Conservation (phyloP, 2,329 filamentous ascomycete genomes). For the Botrytis elliptica region DNA sequence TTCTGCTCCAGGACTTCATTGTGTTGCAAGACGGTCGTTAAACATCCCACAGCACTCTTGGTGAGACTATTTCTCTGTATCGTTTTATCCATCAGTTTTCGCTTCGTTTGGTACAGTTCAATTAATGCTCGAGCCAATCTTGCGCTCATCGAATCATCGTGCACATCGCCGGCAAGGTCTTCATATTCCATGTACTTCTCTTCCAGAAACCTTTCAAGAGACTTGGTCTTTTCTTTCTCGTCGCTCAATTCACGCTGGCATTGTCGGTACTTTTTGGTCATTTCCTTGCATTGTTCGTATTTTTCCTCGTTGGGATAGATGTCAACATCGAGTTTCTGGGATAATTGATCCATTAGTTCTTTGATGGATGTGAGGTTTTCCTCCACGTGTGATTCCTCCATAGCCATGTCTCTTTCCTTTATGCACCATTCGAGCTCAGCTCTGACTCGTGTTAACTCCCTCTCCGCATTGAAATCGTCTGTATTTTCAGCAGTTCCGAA, state of each 20-base stretch:
- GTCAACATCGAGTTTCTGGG: not conserved
- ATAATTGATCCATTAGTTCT: constrained; percentile 1
- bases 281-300: not conserved
- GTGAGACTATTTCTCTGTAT: constrained; percentile 13
- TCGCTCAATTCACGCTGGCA: constrained; percentile 3
- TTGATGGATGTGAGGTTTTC: not conserved
- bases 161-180: not conserved
- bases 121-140: constrained; percentile 5
- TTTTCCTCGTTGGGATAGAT: not conserved
- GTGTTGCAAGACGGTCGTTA: not conserved
- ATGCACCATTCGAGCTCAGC: not conserved
- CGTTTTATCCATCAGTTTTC: constrained; percentile 5
- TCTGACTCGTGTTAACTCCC: not conserved
- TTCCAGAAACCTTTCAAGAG: constrained; percentile 5
- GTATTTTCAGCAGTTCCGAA: not conserved
- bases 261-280: not conserved
- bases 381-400: constrained; percentile 1
- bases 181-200: constrained; percentile 5
- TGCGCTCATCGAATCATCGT: not conserved
- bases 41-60: not conserved
- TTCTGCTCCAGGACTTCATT: not conserved
- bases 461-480: not conserved
- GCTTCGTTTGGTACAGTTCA: not conserved
- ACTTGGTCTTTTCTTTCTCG: constrained; percentile 12
- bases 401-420: not conserved